Conservation (phyloP, 2,329 filamentous ascomycete genomes). For the Ascochyta lentis region DNA sequence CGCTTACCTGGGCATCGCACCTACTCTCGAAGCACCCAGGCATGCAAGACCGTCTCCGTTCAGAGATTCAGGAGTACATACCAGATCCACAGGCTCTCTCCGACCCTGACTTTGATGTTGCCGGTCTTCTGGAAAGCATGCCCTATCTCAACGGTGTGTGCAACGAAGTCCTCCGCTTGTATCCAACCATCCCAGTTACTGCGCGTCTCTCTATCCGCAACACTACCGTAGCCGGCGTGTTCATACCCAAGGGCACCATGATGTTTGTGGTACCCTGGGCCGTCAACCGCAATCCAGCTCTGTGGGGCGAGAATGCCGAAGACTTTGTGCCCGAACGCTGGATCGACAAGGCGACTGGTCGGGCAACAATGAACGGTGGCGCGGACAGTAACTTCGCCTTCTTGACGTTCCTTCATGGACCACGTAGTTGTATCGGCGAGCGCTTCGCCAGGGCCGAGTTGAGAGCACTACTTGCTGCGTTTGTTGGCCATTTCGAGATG, state of each 20-base stretch:
- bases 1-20: conserved; percentile 78
- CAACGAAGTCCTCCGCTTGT: conserved; percentile 51
- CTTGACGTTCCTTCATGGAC: conserved; percentile 54
- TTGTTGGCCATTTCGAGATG: conserved; percentile 45
- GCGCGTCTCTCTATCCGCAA: conserved; percentile 41
- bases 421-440: conserved; percentile 50
- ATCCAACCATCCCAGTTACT: conserved; percentile 47
- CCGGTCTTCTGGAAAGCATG: conserved; percentile 51
- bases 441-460: conserved; percentile 48
- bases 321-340: conserved; percentile 54
- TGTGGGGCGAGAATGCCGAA: conserved; percentile 54
- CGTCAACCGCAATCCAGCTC: conserved; percentile 50
- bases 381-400: conserved; percentile 50
- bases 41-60: conserved; percentile 70
- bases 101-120: conserved; percentile 33
- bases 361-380: conserved; percentile 51
- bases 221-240: conserved; percentile 42
- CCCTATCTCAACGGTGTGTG: conserved; percentile 56
- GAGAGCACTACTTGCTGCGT: conserved; percentile 45
- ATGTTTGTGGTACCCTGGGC: conserved; percentile 51
- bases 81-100: conserved; percentile 51
- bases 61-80: conserved; percentile 69
- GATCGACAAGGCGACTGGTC: conserved; percentile 49
- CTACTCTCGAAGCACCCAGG: conserved; percentile 70
- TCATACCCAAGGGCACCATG: conserved; percentile 50